Percentiles rank a stretch among this genome's conserved stretches.
Evolutionary conservation across 345 rosid species (phyloP).

Genomic region (Psidium guajava): DNA sequence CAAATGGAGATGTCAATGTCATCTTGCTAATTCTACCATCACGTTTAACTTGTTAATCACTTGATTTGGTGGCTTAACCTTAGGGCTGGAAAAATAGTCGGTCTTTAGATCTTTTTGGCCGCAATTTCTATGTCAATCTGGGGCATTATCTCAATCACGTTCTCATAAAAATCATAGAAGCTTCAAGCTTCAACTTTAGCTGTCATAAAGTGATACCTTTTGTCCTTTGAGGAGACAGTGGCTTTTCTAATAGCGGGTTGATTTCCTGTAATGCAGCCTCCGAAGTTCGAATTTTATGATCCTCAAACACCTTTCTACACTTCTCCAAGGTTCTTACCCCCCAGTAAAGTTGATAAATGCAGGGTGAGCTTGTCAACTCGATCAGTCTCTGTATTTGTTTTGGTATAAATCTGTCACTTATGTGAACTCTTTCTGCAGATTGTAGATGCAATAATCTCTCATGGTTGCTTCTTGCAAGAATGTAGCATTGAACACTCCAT

Average conservation of each 20-base stretch:
- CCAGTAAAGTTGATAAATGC: constrained; percentile 81
- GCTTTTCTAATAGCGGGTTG: not conserved
- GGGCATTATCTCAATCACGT: not conserved
- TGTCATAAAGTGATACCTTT: not conserved
- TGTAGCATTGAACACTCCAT: constrained; percentile 69
- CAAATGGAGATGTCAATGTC: not conserved
- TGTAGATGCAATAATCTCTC: constrained; percentile 73
- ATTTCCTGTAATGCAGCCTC: constrained; percentile 27
- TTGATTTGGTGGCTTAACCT: not conserved
- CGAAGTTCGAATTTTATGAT: constrained; percentile 82
- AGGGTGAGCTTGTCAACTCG: constrained; percentile 24
- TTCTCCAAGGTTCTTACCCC: constrained; percentile 86
- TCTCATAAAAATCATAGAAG: not conserved
- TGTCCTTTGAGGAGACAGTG: not conserved
- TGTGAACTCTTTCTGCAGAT: constrained; percentile 33
- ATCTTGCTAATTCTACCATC: not conserved
- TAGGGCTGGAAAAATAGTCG: not conserved
- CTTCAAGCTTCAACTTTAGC: not conserved
- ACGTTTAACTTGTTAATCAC: not conserved
- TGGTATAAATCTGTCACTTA: constrained; percentile 4
- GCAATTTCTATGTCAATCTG: not conserved
- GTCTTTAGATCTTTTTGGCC: not conserved
- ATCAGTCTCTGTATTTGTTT: not conserved
- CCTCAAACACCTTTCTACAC: constrained; percentile 85
- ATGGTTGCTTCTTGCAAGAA: constrained; percentile 93